A percentile compares a stretch with the other conserved stretches of the same genome.
Conservation (phyloP, 352 stramenopile species). For the Phytophthora chlamydospora region DNA sequence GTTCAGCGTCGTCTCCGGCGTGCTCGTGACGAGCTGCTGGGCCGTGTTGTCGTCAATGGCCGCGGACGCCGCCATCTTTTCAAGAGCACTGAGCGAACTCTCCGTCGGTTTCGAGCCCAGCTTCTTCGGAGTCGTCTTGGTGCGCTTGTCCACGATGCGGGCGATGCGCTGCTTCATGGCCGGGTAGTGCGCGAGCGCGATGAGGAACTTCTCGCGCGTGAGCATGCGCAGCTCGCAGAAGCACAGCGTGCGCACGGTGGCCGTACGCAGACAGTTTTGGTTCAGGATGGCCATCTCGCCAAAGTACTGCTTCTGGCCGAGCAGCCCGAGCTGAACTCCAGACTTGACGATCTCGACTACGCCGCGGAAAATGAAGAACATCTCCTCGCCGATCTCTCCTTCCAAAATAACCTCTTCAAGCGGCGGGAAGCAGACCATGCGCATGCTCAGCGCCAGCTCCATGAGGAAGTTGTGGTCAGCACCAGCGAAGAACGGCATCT, state of each 20-base stretch:
- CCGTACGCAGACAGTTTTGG: constrained; percentile 70
- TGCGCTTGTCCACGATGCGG: constrained; percentile 72
- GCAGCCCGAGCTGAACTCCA: constrained; percentile 62
- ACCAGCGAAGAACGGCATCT: constrained; percentile 83
- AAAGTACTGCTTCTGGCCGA: constrained; percentile 86
- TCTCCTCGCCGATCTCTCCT: constrained; percentile 82
- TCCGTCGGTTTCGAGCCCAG: constrained; percentile 24
- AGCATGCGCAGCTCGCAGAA: constrained; percentile 87
- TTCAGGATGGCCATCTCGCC: constrained; percentile 86
- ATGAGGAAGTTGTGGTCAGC: constrained; percentile 85
- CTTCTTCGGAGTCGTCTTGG: constrained; percentile 44
- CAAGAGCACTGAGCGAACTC: constrained; percentile 49
- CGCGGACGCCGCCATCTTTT: constrained; percentile 59
- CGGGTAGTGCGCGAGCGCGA: constrained; percentile 72
- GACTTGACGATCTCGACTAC: constrained; percentile 74
- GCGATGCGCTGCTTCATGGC: constrained; percentile 82
- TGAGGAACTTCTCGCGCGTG: constrained; percentile 78
- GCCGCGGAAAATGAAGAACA: constrained; percentile 88
- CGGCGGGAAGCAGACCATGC: constrained; percentile 82
- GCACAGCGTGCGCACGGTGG: constrained; percentile 76
- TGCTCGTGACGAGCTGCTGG: constrained; percentile 49
- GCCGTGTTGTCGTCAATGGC: constrained; percentile 61
- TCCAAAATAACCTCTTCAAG: constrained; percentile 83
- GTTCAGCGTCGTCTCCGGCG: constrained; percentile 60
- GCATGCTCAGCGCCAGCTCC: constrained; percentile 82